These are phyloP conservation scores for Leccinum uliginosum DNA, from an alignment of 768 basidiomycete genomes.

Conservation along the genomic window DNA sequence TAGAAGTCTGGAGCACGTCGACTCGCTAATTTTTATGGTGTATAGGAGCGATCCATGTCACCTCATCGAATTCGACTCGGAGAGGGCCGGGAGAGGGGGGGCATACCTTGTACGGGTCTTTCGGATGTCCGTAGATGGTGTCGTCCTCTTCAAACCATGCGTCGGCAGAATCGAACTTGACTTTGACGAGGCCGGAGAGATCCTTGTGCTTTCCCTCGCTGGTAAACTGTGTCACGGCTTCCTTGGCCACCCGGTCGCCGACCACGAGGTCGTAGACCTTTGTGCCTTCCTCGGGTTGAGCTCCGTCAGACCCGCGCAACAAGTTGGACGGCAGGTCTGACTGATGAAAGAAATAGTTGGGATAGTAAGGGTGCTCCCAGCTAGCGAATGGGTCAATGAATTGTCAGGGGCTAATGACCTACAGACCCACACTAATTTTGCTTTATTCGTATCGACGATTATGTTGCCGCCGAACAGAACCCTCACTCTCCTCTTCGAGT, in stretches of 20 bases:
- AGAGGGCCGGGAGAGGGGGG: no score
- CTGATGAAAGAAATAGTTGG: constrained; percentile 49
- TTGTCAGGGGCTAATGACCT: constrained; percentile 21
- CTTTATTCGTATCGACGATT: constrained; percentile 51
- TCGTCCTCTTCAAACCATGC: constrained; percentile 73
- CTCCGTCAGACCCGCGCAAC: constrained; percentile 31
- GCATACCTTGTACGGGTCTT: constrained; percentile 66
- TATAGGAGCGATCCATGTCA: no score
- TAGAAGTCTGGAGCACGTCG: constrained; percentile 56
- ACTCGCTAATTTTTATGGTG: constrained; percentile 58
- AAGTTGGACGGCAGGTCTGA: constrained; percentile 43
- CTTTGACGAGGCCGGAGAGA: constrained; percentile 44
- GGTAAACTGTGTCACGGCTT: constrained; percentile 36
- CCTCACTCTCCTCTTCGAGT: constrained; percentile 47
- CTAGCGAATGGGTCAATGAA: constrained; percentile 27
- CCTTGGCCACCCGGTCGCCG: constrained; percentile 34
- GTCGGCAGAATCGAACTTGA: constrained; percentile 49
- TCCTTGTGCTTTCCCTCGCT: constrained; percentile 28
- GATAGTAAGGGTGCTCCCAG: constrained; percentile 54
- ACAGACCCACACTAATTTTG: constrained; percentile 50
- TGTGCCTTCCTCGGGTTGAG: constrained; percentile 28
- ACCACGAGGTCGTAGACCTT: constrained; percentile 46
- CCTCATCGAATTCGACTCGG: no score
- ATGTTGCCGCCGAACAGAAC: constrained; percentile 48
- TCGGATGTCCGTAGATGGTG: constrained; percentile 54